These are phyloP conservation scores for Corniculantispora saksenae DNA, from an alignment of 2,329 filamentous ascomycete genomes.

Conservation along the genomic window DNA sequence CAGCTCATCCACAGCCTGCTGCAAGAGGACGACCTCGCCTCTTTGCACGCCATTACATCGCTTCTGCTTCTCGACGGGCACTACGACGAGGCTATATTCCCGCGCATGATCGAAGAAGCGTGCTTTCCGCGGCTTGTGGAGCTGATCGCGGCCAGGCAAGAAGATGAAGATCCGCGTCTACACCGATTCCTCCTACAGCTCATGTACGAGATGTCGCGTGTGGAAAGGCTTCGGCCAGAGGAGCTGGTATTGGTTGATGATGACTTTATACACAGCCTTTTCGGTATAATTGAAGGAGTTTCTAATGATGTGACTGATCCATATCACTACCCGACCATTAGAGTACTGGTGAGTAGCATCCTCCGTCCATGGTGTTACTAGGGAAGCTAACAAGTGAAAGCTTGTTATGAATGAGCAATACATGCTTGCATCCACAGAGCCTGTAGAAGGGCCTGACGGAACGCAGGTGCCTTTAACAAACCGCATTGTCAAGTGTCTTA, in stretches of 20 bases:
- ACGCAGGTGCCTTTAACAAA: conserved; percentile 69
- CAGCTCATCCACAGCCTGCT: conserved; percentile 92
- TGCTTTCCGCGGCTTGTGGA: conserved; percentile 83
- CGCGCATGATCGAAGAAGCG: conserved; percentile 83
- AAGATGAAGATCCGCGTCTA: conserved; percentile 68
- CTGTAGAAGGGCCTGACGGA: conserved; percentile 32
- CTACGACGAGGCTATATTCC: conserved; percentile 74
- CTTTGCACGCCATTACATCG: conserved; percentile 79
- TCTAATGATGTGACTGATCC: conserved; percentile 88
- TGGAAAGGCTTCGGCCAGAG: conserved; percentile 75
- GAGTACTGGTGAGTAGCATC: conserved; percentile 71
- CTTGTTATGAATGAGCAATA: conserved; percentile 98
- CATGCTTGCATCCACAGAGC: conserved; percentile 71
- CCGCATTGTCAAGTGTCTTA: conserved; percentile 88
- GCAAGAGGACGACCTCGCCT: conserved; percentile 80
- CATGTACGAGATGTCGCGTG: conserved; percentile 93
- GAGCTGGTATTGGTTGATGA: conserved; percentile 80
- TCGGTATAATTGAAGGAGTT: conserved; percentile 82
- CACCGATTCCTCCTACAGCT: conserved; percentile 83
- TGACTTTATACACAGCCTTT: conserved; percentile 78
- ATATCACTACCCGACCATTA: conserved; percentile 93
- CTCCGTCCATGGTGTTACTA: background rate
- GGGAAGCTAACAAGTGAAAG: conserved; percentile 45
- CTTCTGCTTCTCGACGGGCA: conserved; percentile 87
- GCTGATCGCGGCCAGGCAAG: conserved; percentile 67